Evolutionary conservation across 2,329 filamentous ascomycete species (phyloP).

Genomic region (Verruconis gallopava): DNA sequence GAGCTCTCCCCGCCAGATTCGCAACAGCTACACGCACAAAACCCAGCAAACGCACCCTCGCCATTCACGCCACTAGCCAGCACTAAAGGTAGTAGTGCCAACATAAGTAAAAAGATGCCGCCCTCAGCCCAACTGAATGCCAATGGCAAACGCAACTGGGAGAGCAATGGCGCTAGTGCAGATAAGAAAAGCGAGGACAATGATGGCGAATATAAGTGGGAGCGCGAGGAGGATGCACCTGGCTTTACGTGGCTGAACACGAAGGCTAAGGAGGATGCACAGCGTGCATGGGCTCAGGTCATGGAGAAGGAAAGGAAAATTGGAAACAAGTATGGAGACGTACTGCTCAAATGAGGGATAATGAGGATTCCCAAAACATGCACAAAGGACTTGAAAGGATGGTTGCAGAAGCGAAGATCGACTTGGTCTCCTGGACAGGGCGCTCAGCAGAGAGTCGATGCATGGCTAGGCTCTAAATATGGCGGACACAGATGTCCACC

Average conservation of each 20-base stretch:
- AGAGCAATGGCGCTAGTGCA: slow-evolving; percentile 35
- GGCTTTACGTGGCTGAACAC: slow-evolving; percentile 7
- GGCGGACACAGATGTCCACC: no score
- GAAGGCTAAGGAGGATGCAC: slow-evolving; percentile 8
- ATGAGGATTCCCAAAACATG: neutral
- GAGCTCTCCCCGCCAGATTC: slow-evolving; percentile 44
- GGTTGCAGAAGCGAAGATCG: slow-evolving; percentile 24
- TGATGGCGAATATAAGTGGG: slow-evolving; percentile 38
- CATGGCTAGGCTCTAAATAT: no score
- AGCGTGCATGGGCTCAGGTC: slow-evolving; percentile 1
- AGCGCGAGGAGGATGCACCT: slow-evolving; percentile 55
- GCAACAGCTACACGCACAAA: slow-evolving; percentile 21
- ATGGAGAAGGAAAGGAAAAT: slow-evolving; percentile 10
- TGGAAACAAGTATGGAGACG: slow-evolving; percentile 13
- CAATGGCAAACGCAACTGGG: slow-evolving; percentile 62
- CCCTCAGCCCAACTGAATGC: slow-evolving; percentile 64
- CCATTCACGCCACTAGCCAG: slow-evolving; percentile 16
- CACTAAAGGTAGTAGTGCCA: slow-evolving; percentile 61
- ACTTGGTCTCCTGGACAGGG: no score
- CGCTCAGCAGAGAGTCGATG: no score
- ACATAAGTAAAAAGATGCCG: slow-evolving; percentile 42
- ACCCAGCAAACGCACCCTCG: neutral
- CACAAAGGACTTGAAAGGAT: neutral
- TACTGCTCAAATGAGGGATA: slow-evolving; percentile 12
- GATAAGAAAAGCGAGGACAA: slow-evolving; percentile 59